These are phyloP conservation scores for Prunus armeniaca DNA, from an alignment of 306 rosid species.

Conservation along the genomic window DNA sequence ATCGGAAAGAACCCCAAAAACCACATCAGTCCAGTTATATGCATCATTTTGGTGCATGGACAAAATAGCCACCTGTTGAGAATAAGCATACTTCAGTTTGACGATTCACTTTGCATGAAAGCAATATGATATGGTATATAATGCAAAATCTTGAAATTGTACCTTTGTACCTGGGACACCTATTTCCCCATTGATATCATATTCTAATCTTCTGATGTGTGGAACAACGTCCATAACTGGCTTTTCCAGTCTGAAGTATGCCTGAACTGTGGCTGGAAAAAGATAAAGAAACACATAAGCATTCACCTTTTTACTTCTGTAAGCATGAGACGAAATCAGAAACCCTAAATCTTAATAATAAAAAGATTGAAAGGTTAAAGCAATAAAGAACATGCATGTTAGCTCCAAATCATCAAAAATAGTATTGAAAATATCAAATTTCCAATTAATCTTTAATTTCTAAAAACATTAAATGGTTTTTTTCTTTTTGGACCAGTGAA, in stretches of 20 bases:
- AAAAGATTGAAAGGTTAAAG: neutral
- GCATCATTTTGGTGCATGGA: constrained; percentile 62
- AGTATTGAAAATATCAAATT: neutral
- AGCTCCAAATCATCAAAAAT: neutral
- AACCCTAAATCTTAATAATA: neutral
- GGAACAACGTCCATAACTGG: constrained; percentile 79
- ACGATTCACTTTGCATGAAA: constrained; percentile 11
- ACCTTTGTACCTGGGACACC: constrained; percentile 77
- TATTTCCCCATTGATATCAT: constrained; percentile 72
- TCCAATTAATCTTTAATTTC: neutral
- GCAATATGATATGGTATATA: constrained; percentile 10
- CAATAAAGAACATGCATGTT: neutral
- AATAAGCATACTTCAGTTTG: constrained; percentile 22
- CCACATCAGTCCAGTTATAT: constrained; percentile 61
- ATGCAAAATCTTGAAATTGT: constrained; percentile 26
- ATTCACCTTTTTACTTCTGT: neutral
- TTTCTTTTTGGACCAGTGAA: no score
- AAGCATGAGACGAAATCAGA: neutral
- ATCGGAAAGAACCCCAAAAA: constrained; percentile 75
- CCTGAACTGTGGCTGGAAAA: constrained; percentile 75
- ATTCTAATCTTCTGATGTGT: constrained; percentile 58
- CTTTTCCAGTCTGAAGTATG: constrained; percentile 70
- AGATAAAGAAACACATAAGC: constrained; percentile 12
- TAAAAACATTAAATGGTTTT: neutral
- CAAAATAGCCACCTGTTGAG: constrained; percentile 68